phyloP scores from a whole-genome alignment of 352 stramenopile species.

The Globisporangium radiosum region DNA sequence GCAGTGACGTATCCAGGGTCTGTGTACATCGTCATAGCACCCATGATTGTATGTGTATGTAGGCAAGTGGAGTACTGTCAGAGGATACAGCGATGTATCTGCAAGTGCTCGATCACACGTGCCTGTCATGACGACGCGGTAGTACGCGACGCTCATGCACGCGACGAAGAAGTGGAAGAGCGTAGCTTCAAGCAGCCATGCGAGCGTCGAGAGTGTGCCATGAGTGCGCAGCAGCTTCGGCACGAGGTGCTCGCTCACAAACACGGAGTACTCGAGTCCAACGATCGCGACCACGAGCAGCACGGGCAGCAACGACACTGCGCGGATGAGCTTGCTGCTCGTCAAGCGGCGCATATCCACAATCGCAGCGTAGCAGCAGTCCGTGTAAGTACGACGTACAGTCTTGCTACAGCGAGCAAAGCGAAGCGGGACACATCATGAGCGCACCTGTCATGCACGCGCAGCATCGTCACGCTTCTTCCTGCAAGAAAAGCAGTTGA shows the following conservation, averaged over 20 bases:
- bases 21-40: slow-evolving; percentile 9
- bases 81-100: not conserved
- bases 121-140: slow-evolving; percentile 75
- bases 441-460: slow-evolving; percentile 61
- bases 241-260: slow-evolving; percentile 45
- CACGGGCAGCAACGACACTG: slow-evolving; percentile 60
- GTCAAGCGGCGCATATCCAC: not conserved
- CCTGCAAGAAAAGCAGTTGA: not conserved
- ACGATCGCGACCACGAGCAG: slow-evolving; percentile 52
- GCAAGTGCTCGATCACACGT: not conserved
- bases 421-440: not conserved
- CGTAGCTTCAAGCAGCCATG: slow-evolving; percentile 25
- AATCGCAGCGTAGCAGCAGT: not conserved
- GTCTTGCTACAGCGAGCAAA: not conserved
- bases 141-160: slow-evolving; percentile 53
- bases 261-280: slow-evolving; percentile 66
- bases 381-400: not conserved
- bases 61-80: not conserved
- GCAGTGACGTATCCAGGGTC: slow-evolving; percentile 79
- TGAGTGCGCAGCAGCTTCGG: slow-evolving; percentile 15
- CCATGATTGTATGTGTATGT: no score
- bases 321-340: slow-evolving; percentile 44
- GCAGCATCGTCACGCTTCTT: slow-evolving; percentile 35
- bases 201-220: slow-evolving; percentile 10
- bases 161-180: slow-evolving; percentile 58